Evolutionary conservation across 2,329 filamentous ascomycete species (phyloP).

Genomic region (Colletotrichum noveboracense): DNA sequence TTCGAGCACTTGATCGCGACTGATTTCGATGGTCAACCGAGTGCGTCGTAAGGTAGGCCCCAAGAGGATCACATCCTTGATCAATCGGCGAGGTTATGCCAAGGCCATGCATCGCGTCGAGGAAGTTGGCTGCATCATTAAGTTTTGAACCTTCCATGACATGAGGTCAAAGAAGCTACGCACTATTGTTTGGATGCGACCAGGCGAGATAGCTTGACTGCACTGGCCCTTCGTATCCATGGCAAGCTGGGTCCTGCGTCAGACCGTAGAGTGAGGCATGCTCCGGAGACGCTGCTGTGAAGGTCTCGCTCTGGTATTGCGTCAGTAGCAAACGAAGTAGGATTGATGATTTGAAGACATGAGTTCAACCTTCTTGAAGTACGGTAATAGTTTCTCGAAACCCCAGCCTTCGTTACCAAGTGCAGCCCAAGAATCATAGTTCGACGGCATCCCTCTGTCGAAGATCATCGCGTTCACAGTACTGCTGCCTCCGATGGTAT

Average conservation of each 20-base stretch:
- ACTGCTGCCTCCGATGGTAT: slow-evolving; percentile 49
- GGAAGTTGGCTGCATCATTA: background rate
- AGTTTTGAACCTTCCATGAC: background rate
- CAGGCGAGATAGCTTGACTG: slow-evolving; percentile 11
- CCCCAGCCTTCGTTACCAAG: slow-evolving; percentile 39
- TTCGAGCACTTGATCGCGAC: slow-evolving; percentile 6
- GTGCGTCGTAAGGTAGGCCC: slow-evolving; percentile 2
- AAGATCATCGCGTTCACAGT: slow-evolving; percentile 48
- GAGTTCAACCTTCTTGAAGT: slow-evolving; percentile 31
- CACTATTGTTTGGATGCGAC: slow-evolving; percentile 11
- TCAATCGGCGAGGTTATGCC: background rate
- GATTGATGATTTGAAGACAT: background rate
- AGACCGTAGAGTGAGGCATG: slow-evolving; percentile 20
- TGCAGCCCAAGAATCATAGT: slow-evolving; percentile 38
- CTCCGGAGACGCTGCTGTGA: slow-evolving; percentile 21
- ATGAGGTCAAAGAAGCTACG: background rate
- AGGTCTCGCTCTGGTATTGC: slow-evolving; percentile 5
- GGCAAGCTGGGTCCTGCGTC: slow-evolving; percentile 12
- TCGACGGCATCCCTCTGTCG: slow-evolving; percentile 31
- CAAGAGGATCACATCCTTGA: background rate
- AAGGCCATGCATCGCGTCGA: background rate
- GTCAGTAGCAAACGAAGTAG: background rate
- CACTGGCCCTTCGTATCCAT: background rate
- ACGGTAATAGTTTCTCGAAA: slow-evolving; percentile 37
- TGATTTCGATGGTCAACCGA: background rate